Base-by-base conservation (phyloP, 2,329 filamentous ascomycete species). In the Neoarthrinium moseri region DNA sequence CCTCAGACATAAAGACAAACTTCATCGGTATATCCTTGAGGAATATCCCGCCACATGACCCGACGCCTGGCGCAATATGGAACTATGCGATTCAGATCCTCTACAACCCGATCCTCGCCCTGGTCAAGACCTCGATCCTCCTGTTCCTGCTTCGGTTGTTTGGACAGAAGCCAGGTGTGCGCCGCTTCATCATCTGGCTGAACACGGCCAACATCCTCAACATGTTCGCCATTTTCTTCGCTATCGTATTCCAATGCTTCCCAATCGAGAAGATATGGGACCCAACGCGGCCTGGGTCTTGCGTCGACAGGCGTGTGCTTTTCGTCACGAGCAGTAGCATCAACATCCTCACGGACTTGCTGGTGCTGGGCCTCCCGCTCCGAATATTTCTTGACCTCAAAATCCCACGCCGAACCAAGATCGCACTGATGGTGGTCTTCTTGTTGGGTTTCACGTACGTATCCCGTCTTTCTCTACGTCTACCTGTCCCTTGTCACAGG, bases 171-270 rank as follows among this genome's bases (percentile, higher is more conserved):
- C 54, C 41, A 22, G 62, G 50, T 18, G 57, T 71, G 2, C 56
- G 61, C 23, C 51, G 57, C 7, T 55, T 59, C 17, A 65, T 68
- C 37, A 48, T 59, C 36, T 56, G 42, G 17, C 47, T 69, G 41
- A 58, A 67, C 54, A 47, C 49, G n/a, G 47, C 70, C 48, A 73
- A 71, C 35, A 36, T 53, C 13, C 49, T 43, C 11, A 49, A 48
- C 47, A 49, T 55, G 49, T 40, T 51, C 43, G 39, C 59, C 2
- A 46, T 58, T 0, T 59, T 68, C 23, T 60, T 64, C 18, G 54
- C 67, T 1, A 59, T 63, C 22, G 60, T 69, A 5, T 67, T 74
- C 38, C 94, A 74, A 43, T 72, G 69, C 46, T 57, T 55, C 8
- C 68, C 68, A 1, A 52, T 71, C 23, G 52, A 57, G 5, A 56